Conservation (phyloP, 2,329 filamentous ascomycete species). For the Exophiala sp. region DNA sequence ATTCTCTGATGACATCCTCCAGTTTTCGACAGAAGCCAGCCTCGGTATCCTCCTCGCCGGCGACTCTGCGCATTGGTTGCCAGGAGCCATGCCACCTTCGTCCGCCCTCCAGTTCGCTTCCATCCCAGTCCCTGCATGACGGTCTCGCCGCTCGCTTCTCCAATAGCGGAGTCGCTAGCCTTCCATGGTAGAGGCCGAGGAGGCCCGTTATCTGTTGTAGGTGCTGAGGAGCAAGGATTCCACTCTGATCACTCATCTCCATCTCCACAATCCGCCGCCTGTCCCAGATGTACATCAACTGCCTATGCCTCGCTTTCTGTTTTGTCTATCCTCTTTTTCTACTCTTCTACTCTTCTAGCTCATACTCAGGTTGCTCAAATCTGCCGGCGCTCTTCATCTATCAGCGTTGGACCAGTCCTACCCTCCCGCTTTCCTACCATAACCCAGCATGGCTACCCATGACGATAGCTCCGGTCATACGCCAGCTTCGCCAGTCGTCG, state of each 20-base stretch:
- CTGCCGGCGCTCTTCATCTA: no score
- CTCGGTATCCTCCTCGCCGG: background rate
- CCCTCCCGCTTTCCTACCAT: background rate
- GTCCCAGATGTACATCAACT: no score
- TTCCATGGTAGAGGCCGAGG: background rate
- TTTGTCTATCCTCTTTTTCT: no score
- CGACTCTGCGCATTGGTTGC: background rate
- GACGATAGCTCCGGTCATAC: conserved; percentile 18
- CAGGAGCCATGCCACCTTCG: conserved; percentile 6
- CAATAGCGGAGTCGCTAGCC: background rate
- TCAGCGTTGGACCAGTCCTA: no score
- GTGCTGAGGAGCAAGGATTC: no score
- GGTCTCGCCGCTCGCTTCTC: conserved; percentile 1
- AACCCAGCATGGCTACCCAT: conserved; percentile 17
- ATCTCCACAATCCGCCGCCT: no score
- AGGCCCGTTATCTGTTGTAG: no score
- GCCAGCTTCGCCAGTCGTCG: conserved; percentile 8
- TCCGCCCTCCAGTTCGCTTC: background rate
- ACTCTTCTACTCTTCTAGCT: no score
- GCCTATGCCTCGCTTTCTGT: no score
- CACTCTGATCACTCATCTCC: background rate
- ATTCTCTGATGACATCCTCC: background rate
- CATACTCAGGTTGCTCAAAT: no score
- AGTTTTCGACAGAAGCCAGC: background rate
- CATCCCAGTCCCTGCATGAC: background rate